Conservation (phyloP, 2,329 filamentous ascomycete species). For the Sporothrix sp. region DNA sequence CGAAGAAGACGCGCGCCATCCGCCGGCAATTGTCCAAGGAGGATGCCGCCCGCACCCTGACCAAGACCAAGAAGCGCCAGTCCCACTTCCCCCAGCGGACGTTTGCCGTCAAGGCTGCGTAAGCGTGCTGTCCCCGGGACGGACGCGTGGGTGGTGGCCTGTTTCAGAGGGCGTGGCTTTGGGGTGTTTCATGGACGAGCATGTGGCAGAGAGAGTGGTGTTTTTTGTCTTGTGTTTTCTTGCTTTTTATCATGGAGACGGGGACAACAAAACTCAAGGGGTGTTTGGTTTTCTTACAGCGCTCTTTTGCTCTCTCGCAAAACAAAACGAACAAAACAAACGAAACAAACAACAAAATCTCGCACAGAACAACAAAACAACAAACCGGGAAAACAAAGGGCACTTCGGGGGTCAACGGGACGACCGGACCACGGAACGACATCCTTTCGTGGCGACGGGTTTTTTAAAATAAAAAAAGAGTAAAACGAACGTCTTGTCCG, state of each 20-base stretch:
- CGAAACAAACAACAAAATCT: neutral
- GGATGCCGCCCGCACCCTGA: constrained; percentile 73
- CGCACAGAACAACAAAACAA: neutral
- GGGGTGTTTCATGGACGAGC: neutral
- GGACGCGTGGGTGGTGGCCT: too few relatives aligned
- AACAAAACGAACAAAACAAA: neutral
- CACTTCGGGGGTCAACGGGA: neutral
- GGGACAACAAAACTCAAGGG: neutral
- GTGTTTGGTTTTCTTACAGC: constrained; percentile 7
- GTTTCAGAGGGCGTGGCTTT: neutral
- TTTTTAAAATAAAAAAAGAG: constrained; percentile 4
- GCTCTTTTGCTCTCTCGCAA: constrained; percentile 2
- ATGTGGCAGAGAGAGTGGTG: too few relatives aligned
- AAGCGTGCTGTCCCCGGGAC: neutral
- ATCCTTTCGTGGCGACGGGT: neutral
- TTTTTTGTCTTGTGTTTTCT: constrained; percentile 2
- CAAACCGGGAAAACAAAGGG: neutral
- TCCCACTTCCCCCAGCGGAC: constrained; percentile 97
- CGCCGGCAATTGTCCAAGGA: constrained; percentile 87
- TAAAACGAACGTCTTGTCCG: neutral
- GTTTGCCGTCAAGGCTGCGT: constrained; percentile 82
- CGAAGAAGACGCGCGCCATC: constrained; percentile 97
- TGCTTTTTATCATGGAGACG: neutral
- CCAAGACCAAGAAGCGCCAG: constrained; percentile 94
- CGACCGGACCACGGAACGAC: neutral